phyloP scores from a whole-genome alignment of 139 green algal genomes.

The Chlorella ohadii region DNA sequence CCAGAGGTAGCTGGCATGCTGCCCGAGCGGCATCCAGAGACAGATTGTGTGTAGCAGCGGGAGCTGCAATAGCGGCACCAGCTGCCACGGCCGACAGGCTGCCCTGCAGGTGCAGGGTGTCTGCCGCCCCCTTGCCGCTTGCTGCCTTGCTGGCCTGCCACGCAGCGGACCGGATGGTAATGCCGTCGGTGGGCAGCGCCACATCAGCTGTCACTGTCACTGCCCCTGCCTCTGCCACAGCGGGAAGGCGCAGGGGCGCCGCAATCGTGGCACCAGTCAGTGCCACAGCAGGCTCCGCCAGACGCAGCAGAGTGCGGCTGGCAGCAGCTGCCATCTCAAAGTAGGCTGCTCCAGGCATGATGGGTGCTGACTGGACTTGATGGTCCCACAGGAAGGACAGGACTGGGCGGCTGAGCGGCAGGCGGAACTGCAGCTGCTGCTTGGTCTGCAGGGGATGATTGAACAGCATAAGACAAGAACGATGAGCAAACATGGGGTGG shows the following conservation, averaged over 20 bases:
- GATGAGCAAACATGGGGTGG: too few species aligned
- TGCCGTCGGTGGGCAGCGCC: conserved; percentile 1
- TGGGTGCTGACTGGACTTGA: conserved; percentile 52
- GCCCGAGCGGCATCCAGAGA: conserved; percentile 55
- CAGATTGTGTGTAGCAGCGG: neutral
- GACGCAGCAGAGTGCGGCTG: neutral
- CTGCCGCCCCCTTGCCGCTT: conserved; percentile 14
- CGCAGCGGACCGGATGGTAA: conserved; percentile 38
- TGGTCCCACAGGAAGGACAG: conserved; percentile 82
- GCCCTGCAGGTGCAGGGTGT: neutral
- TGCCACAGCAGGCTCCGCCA: conserved; percentile 27
- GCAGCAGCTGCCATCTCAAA: conserved; percentile 33
- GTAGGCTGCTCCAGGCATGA: conserved; percentile 55
- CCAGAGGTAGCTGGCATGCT: conserved; percentile 38
- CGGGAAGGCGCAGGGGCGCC: conserved; percentile 61
- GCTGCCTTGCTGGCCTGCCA: too few species aligned
- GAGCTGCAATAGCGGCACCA: neutral
- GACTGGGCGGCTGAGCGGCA: conserved; percentile 38
- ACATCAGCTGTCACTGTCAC: conserved; percentile 21
- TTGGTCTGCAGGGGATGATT: conserved; percentile 48
- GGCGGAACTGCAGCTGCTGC: conserved; percentile 44
- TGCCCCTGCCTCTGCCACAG: neutral
- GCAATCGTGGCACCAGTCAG: conserved; percentile 46
- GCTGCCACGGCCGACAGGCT: neutral
- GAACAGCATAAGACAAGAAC: too few species aligned